A percentile compares a stretch with the other conserved stretches of the same genome.
phyloP scores from a whole-genome alignment of 257 asterid species.

The Agastache rugosa region DNA sequence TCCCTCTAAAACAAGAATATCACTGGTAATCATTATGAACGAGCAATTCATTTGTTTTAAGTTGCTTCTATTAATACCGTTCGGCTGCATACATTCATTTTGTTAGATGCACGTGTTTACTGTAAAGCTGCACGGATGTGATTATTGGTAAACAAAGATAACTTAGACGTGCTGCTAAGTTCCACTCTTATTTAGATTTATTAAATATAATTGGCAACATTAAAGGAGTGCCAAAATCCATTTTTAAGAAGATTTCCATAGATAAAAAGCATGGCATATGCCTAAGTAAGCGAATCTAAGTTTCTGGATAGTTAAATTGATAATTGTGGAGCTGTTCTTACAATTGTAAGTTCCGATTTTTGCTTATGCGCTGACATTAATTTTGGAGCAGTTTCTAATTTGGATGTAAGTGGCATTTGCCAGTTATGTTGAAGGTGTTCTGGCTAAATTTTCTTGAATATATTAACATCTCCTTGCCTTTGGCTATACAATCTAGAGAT shows the following conservation, averaged over 20 bases:
- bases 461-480: background rate
- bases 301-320: conserved; percentile 7
- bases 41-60: conserved; percentile 1
- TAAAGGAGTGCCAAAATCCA: background rate
- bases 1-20: background rate
- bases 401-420: conserved; percentile 19
- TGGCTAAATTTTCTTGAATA: conserved; percentile 7
- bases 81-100: conserved; percentile 15
- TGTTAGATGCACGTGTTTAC: conserved; percentile 15
- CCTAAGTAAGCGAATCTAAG: conserved; percentile 17
- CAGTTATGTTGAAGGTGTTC: conserved; percentile 26
- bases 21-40: background rate
- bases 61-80: background rate
- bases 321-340: conserved; percentile 28
- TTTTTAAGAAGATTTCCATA: background rate
- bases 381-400: conserved; percentile 11
- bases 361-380: conserved; percentile 7
- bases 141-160: conserved; percentile 16
- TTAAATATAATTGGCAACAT: background rate
- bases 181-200: background rate
- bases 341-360: conserved; percentile 22
- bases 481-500: conserved; percentile 23
- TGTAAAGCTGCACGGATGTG: conserved; percentile 3
- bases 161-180: background rate
- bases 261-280: conserved; percentile 3